Conservation (phyloP, 2,329 filamentous ascomycete genomes). For the Sporothrix globosa region DNA sequence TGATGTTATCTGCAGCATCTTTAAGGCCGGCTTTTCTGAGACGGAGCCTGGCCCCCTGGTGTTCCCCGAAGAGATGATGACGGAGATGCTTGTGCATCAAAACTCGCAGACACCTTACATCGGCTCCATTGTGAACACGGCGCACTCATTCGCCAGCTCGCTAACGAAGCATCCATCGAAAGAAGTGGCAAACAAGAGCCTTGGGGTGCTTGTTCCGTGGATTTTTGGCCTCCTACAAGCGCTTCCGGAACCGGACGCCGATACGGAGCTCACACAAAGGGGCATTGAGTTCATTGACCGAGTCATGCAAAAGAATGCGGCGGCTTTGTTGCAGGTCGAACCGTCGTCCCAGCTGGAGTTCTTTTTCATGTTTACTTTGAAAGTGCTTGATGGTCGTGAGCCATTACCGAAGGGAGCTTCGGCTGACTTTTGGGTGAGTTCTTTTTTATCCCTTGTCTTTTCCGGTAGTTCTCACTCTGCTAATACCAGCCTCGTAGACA, state of each 20-base stretch:
- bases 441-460: no score
- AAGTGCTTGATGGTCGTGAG: constrained; percentile 70
- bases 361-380: constrained; percentile 72
- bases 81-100: constrained; percentile 66
- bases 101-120: constrained; percentile 65
- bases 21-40: constrained; percentile 76
- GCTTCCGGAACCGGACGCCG: constrained; percentile 64
- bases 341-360: constrained; percentile 62
- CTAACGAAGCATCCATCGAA: constrained; percentile 51
- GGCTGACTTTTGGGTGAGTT: constrained; percentile 72
- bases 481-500: constrained; percentile 45
- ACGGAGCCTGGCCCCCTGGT: constrained; percentile 75
- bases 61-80: constrained; percentile 67
- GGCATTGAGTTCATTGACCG: constrained; percentile 72
- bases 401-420: constrained; percentile 75
- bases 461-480: not conserved
- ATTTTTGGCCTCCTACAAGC: constrained; percentile 64
- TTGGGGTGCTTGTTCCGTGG: constrained; percentile 62
- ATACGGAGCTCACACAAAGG: constrained; percentile 72
- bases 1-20: constrained; percentile 70
- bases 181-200: constrained; percentile 51
- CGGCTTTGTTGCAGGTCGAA: constrained; percentile 63
- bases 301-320: constrained; percentile 62
- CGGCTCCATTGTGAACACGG: constrained; percentile 70
- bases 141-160: constrained; percentile 69